Percentiles rank a stretch among this genome's conserved stretches.
These are phyloP conservation scores for Conidiobolus incongruus DNA, from an alignment of 371 early-diverging fungal species.

Conservation along the genomic window DNA sequence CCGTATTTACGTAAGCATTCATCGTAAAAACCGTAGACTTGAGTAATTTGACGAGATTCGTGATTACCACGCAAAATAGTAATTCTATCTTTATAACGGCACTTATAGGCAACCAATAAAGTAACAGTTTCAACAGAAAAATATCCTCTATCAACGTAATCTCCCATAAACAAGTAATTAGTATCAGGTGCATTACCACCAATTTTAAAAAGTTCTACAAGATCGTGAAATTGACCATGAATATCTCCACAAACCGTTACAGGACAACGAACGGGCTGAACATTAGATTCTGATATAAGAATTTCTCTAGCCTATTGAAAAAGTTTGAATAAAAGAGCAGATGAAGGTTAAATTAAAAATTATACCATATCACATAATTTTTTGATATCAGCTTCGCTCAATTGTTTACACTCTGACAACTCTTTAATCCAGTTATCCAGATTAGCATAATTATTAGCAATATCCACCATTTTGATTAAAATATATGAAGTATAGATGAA, in stretches of 20 bases:
- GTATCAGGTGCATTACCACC: conserved; percentile 95
- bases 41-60: conserved; percentile 97
- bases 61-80: conserved; percentile 99
- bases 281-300: conserved; percentile 83
- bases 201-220: conserved; percentile 92
- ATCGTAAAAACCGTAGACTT: conserved; percentile 99
- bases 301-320: conserved; percentile 62
- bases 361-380: conserved; percentile 82
- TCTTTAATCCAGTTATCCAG: conserved; percentile 83
- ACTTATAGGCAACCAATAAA: conserved; percentile 84
- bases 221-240: conserved; percentile 98
- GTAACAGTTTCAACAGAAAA: conserved; percentile 96
- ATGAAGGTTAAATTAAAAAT: not conserved
- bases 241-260: conserved; percentile 97
- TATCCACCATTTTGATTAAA: not conserved
- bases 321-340: not conserved
- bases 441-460: conserved; percentile 20
- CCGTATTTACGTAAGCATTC: conserved; percentile 98
- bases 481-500: not conserved
- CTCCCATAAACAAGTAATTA: conserved; percentile 98
- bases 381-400: conserved; percentile 83
- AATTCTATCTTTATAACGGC: conserved; percentile 76
- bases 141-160: conserved; percentile 99
- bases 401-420: conserved; percentile 71
- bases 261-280: conserved; percentile 84